phyloP scores from a whole-genome alignment of 345 rosid species.

The Rhodamnia argentea region DNA sequence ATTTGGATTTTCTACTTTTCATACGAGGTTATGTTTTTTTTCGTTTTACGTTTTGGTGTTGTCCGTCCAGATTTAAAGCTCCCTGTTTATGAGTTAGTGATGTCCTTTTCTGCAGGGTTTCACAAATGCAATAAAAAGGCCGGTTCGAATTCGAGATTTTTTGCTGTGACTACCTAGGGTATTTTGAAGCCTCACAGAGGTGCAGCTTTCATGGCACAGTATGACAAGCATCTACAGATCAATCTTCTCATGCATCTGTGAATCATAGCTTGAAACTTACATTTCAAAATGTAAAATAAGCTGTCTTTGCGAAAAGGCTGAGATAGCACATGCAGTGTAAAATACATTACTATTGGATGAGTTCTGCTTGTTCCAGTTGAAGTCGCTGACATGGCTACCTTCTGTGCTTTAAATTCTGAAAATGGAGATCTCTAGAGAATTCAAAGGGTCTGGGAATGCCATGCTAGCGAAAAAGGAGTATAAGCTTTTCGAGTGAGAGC shows the following conservation, averaged over 20 bases:
- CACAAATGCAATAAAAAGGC: slow-evolving; percentile 91
- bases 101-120: slow-evolving; percentile 40
- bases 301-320: too few species aligned
- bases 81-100: neutral
- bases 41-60: neutral
- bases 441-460: too few species aligned
- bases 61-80: neutral
- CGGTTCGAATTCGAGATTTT: slow-evolving; percentile 75
- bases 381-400: too few species aligned
- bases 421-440: too few species aligned
- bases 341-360: too few species aligned
- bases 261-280: too few species aligned
- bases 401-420: too few species aligned
- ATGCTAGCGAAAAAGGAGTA: too few species aligned
- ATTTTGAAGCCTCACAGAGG: neutral
- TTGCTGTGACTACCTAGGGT: slow-evolving; percentile 12
- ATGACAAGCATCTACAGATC: neutral
- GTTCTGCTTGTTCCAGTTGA: too few species aligned
- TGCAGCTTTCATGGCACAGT: neutral
- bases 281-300: too few species aligned
- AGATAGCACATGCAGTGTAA: too few species aligned
- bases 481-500: too few species aligned
- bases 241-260: neutral
- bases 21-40: neutral
- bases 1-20: neutral